These are phyloP conservation scores for Pseudogymnoascus sp. DNA, from an alignment of 2,329 filamentous ascomycete genomes.

Conservation along the genomic window DNA sequence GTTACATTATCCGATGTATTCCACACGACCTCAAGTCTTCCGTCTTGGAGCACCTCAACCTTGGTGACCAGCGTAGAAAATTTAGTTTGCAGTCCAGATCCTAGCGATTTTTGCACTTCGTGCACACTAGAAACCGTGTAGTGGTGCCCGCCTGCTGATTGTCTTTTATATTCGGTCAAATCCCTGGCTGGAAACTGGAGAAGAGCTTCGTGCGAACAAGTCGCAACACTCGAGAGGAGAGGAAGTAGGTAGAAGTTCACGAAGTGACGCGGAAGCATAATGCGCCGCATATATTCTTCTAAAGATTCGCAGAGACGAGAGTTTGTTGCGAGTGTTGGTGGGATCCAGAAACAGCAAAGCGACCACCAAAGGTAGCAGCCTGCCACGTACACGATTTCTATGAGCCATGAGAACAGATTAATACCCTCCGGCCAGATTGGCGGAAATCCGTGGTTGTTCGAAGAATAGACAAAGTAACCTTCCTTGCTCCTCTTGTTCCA, in stretches of 20 bases:
- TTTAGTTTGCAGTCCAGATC: constrained; percentile 35
- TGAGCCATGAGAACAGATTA: constrained; percentile 33
- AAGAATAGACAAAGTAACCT: constrained; percentile 47
- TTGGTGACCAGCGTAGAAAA: constrained; percentile 34
- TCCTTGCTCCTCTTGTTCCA: constrained; percentile 14
- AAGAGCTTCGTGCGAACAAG: constrained; percentile 45
- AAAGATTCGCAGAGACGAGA: constrained; percentile 36
- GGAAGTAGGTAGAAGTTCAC: constrained; percentile 45
- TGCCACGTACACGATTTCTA: constrained; percentile 39
- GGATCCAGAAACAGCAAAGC: constrained; percentile 42
- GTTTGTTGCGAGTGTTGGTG: constrained; percentile 26
- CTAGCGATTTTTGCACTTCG: constrained; percentile 41
- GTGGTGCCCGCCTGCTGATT: constrained; percentile 41
- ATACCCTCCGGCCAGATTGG: constrained; percentile 35
- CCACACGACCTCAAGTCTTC: constrained; percentile 33
- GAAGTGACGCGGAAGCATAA: constrained; percentile 42
- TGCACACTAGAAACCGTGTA: constrained; percentile 45
- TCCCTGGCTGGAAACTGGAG: constrained; percentile 47
- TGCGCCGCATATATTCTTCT: constrained; percentile 43
- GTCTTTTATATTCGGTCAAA: constrained; percentile 42
- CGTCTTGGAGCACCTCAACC: constrained; percentile 26
- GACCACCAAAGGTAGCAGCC: constrained; percentile 49
- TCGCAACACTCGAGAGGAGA: constrained; percentile 46
- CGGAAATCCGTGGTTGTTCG: constrained; percentile 44
- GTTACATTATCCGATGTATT: constrained; percentile 14